Evolutionary conservation across 2,329 filamentous ascomycete genomes (phyloP), one percentile per base, ranked within the genome.

Genomic region (Thermoascus crustaceus): DNA sequence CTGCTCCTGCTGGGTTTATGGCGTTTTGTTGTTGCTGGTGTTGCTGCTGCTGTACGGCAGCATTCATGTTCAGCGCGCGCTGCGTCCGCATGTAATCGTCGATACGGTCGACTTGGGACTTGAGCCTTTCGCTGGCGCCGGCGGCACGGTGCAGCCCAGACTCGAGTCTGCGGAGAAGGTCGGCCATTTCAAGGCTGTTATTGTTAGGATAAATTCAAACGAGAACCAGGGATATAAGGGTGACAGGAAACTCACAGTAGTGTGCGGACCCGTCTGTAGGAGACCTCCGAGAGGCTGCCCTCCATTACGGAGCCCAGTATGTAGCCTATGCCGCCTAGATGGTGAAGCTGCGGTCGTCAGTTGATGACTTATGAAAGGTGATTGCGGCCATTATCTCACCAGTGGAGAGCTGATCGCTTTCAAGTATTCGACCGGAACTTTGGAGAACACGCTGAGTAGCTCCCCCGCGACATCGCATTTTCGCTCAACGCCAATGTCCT

Each of bases 221-320:
- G 7, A 31, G 16, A 14, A 35, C 26, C 3, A 34, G 11, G 11
- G 13, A 32, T 16, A 9, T 23, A 21, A 30, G 4, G 6, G 17
- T 10, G 9, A 11, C 11, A 10, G 17, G 10, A 34, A 14, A 44
- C 52, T 43, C 40, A 57, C 44, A 71, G 47, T 11, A 69, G 53
- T 11, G 51, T 50, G 23, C 67, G 55, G 18, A 70, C 61, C 20
- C 60, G 53, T 19, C 55, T 50, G 42, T 68, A 70, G 2, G 55
- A 58, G 20, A 49, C 49, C 42, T 68, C 64, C 17, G 57, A 63
- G n/a, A 70, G 42, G 16, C 55, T 56, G 5, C 60, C 59, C 38
- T 67, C 67, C 42, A 71, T 62, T 18, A 68, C 64, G 4, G 61
- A 63, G 13, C 64, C 66, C n/a, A 73, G 57, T 32, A 72, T 68